Conservation (phyloP, 257 asterid genomes). For the Voacanga thouarsii region DNA sequence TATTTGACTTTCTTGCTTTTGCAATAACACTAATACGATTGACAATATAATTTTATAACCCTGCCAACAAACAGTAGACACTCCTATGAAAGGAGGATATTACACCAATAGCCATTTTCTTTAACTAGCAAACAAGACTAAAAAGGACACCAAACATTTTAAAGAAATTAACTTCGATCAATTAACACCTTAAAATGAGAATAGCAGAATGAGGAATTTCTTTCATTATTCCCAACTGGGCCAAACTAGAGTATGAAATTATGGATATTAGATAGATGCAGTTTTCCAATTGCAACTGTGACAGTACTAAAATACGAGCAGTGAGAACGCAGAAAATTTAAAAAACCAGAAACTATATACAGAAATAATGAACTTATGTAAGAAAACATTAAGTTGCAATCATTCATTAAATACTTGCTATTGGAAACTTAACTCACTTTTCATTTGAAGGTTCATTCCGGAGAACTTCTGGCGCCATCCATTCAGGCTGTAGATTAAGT, state of each 20-base stretch:
- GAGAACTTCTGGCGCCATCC: slow-evolving; percentile 99
- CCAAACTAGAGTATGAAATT: background rate
- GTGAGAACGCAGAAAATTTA: background rate
- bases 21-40: background rate
- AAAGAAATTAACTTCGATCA: background rate
- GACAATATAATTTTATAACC: background rate
- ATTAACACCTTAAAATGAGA: background rate
- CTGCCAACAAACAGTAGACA: background rate
- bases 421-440: slow-evolving; percentile 57
- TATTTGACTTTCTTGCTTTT: background rate
- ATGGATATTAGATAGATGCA: background rate
- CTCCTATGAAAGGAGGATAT: no score
- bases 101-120: background rate
- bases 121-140: background rate
- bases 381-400: background rate
- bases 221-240: background rate
- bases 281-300: background rate
- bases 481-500: slow-evolving; percentile 71
- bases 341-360: background rate
- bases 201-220: background rate
- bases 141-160: background rate
- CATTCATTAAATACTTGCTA: background rate
- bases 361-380: background rate
- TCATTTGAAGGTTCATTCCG: slow-evolving; percentile 98
- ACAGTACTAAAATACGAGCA: background rate